Evolutionary conservation across 2,329 filamentous ascomycete species (phyloP).

Genomic region (Cladosporium colombiae): DNA sequence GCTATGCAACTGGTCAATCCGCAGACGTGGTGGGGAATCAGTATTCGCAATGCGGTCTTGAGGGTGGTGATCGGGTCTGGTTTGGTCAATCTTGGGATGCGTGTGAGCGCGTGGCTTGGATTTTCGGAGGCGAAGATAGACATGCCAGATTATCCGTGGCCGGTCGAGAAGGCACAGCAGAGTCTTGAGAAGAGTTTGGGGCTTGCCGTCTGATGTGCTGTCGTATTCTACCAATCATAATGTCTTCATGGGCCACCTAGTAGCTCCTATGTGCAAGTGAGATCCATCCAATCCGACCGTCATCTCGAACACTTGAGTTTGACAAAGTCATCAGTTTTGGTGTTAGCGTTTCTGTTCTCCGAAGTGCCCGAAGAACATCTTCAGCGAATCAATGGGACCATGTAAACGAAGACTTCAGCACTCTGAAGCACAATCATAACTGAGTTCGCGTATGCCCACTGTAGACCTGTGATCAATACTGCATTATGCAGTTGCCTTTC

Average conservation of each 20-base stretch:
- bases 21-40: conserved; percentile 35
- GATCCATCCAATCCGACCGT: background rate
- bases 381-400: no score
- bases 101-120: conserved; percentile 19
- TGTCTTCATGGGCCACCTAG: background rate
- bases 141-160: conserved; percentile 25
- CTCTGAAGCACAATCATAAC: background rate
- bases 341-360: background rate
- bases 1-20: conserved; percentile 33
- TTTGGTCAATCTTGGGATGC: conserved; percentile 22
- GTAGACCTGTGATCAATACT: background rate
- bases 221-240: background rate
- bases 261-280: background rate
- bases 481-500: background rate
- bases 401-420: no score
- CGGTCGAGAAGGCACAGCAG: background rate
- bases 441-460: background rate
- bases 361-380: no score
- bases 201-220: background rate
- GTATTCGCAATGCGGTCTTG: conserved; percentile 27
- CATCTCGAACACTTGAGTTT: background rate
- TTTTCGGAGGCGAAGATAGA: conserved; percentile 22
- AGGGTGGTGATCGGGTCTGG: conserved; percentile 23
- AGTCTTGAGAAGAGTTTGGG: background rate
- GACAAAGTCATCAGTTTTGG: background rate